phyloP scores from a whole-genome alignment of 208 protist species.

The Strigomonas galati region DNA sequence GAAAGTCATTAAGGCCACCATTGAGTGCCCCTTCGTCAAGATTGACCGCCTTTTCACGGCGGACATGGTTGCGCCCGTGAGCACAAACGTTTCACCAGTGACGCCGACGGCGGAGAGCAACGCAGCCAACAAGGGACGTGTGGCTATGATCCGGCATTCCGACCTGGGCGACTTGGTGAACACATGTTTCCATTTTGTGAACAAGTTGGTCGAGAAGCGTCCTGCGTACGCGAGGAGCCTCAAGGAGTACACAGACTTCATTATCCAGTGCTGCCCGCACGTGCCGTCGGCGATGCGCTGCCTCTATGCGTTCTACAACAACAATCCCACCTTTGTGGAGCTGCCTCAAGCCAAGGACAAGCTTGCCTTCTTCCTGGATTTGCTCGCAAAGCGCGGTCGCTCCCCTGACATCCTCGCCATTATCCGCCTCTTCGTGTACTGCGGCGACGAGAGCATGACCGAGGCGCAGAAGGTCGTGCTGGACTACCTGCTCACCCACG shows the following conservation, averaged over 20 bases:
- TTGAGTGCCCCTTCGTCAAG: conserved; percentile 33
- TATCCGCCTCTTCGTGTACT: conserved; percentile 33
- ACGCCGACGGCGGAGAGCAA: not conserved
- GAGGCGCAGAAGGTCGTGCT: conserved; percentile 40
- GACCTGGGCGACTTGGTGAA: conserved; percentile 40
- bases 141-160: conserved; percentile 32
- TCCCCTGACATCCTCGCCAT: conserved; percentile 29
- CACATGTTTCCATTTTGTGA: conserved; percentile 31
- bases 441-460: conserved; percentile 37
- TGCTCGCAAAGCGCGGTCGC: conserved; percentile 23
- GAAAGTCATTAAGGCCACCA: conserved; percentile 26
- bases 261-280: conserved; percentile 33
- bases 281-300: conserved; percentile 34
- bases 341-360: conserved; percentile 29
- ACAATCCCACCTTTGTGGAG: conserved; percentile 42
- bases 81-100: too few species aligned
- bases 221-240: conserved; percentile 28
- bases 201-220: conserved; percentile 26
- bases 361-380: conserved; percentile 31
- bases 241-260: conserved; percentile 33
- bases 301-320: conserved; percentile 26
- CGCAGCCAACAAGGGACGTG: not conserved
- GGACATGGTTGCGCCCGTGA: conserved; percentile 26
- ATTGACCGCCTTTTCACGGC: conserved; percentile 26
- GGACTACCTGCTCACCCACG: conserved; percentile 22